Evolutionary conservation across 306 rosid genomes (phyloP), one percentile per base, ranked within the genome.

Genomic region (Fragaria ananassa): DNA sequence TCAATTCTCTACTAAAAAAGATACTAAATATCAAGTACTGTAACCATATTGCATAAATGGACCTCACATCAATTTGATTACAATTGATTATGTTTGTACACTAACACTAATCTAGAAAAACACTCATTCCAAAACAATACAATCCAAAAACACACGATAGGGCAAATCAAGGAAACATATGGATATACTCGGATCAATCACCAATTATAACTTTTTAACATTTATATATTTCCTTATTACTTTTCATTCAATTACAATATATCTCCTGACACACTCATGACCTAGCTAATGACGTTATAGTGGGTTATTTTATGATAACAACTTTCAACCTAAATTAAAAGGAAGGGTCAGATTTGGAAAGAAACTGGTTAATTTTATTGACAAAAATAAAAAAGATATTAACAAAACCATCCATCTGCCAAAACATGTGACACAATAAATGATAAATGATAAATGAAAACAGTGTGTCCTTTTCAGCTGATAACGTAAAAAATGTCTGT

Each of bases 401-500:
- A 42, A 42, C 3, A 42, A 45, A 12, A 42, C 10, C 70, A 74
- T 44, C 58, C 57, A 31, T 74, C 70, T 11, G 63, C 25, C 44
- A 5, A 47, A 42, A 51, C 57, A 51, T 51, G 57, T 51, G 21
- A 18, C 21, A 51, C 5, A 17, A 51, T 19, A 51, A 51, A 51
- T 19, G 58, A 51, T 19, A 51, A 51, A 51, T 19, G 58, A 53
- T 3, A 53, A 19, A 53, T 53, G 11, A 54, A 53, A 45, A 35
- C 17, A 63, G 8, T 4, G 53, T 12, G 66, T 44, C 61, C 61
- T 4, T 19, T 42, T 67, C 45, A 27, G 50, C 41, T 44, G 23
- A 41, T 60, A 79, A 42, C 41, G 68, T n/a, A 35, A 39, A 72
- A 78, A 37, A 41, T 25, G n/a, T 21, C 67, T 27, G 56, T 47